Evolutionary conservation across 2,329 filamentous ascomycete genomes (phyloP), one percentile per base, ranked within the genome.

Genomic region (Calonectria ilicicola): DNA sequence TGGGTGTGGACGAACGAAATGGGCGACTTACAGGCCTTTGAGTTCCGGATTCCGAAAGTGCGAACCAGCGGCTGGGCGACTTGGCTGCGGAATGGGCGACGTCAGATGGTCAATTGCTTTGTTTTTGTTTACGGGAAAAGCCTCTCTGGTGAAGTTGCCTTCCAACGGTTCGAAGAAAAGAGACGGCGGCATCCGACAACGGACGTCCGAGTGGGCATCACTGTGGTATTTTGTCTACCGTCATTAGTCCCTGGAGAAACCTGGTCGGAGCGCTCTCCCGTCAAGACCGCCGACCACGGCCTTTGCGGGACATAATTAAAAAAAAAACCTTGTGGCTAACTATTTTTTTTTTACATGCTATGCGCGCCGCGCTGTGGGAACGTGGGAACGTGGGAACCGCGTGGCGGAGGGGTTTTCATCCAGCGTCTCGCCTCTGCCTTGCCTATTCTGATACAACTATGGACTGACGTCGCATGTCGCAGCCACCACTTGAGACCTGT

Each of bases 171-270:
- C 49, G 67, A 78, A 67, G 67, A 74, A 70, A 47, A 64, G 66
- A 73, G 69, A 58, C 69, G 69, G 46, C 72, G 65, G 72, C 68
- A 75, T 75, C 77, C 77, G 77, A 79, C 77, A 79, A 79, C 77
- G 77, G 76, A 76, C 53, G 44, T 56, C 38, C 51, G 65, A 67
- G 72, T 74, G 72, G 73, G 72, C 69, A 75, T 75, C 76, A 75
- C 67, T 51, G 75, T 69, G 47, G 72, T 76, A 75, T 75, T 75
- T 73, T 68, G 40, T 68, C 53, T 72, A 58, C 53, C 53, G 32
- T 58, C 49, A 58, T 58, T 76, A 70, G 70, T 69, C 70, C 44
- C 70, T 65, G 70, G 70, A 65, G 70, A 68, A 63, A 72, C 58
- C 69, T 71, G 69, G 69, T 62, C 64, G 56, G 64, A 23, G 58